Base-by-base conservation (phyloP, 2,329 filamentous ascomycete genomes). In the Pseudocercospora fijiensis region DNA sequence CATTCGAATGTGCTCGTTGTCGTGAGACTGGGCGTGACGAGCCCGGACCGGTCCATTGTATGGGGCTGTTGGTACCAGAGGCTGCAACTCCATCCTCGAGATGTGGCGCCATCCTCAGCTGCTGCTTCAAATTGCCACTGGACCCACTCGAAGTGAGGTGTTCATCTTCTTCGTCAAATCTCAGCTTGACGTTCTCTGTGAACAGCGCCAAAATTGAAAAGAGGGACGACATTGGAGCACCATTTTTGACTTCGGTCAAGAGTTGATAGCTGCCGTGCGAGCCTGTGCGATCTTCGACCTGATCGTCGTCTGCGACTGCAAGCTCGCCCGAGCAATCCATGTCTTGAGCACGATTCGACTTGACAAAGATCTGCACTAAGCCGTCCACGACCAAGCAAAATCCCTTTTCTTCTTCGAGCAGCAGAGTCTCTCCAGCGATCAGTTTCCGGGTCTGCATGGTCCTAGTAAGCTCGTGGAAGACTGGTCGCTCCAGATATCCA, bases 371-470 rank as follows among this genome's bases (percentile, higher is more conserved):
- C 76, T 99, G 92, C 0, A 99, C 93, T 27, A 96, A 78, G 1
- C 95, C 95, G 78, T 99, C 95, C 2, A 99, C 96, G 4, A 99
- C 95, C 62, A 99, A 84, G 75, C 95, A 99, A 73, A 99, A 99
- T 0, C 95, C 95, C 73, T 99, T 96, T 73, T 99, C 95, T 75
- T 99, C 95, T 78, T 99, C 95, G 30, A 99, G 82, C 69, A 97
- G 88, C 71, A 99, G 83, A 0, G 95, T 99, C 78, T 99, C 95
- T 28, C 95, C 95, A 4, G 95, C 94, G 72, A 98, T 96, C 57
- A 99, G 83, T 78, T 97, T 97, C 71, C 92, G 85, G 20, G 96
- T 99, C 80, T 99, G 95, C 95, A 99, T 99, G 64, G 93, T 97
- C 64, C 95, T 85, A 0, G 95, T 99, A 71, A 99, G 85, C 78